A percentile compares a stretch with the other conserved stretches of the same genome.
These are phyloP conservation scores for Pseudopediastrum boryanum DNA, from an alignment of 139 green algal genomes.

Conservation along the genomic window DNA sequence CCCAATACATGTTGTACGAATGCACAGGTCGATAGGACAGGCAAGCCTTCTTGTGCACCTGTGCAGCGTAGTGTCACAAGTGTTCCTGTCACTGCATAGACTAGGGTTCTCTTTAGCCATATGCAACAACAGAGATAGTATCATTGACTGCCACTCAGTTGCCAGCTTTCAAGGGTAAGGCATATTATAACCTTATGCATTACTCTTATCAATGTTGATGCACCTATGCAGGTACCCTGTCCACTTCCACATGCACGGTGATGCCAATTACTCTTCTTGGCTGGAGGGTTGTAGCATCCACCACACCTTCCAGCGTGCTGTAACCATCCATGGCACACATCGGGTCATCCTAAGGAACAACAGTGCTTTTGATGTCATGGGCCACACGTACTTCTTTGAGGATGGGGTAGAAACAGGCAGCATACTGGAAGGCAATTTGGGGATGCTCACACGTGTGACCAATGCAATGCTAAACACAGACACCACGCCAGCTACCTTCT, in stretches of 20 bases:
- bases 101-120: too few relatives aligned
- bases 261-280: slow-evolving; percentile 40
- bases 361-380: slow-evolving; percentile 69
- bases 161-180: too few relatives aligned
- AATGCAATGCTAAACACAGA: slow-evolving; percentile 73
- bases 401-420: slow-evolving; percentile 69
- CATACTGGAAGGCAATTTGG: slow-evolving; percentile 67
- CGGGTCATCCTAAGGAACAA: slow-evolving; percentile 47
- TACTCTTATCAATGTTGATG: slow-evolving; percentile 31
- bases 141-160: too few relatives aligned
- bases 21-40: too few relatives aligned
- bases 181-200: too few relatives aligned
- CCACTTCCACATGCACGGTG: slow-evolving; percentile 78
- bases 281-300: slow-evolving; percentile 60
- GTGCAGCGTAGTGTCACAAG: too few relatives aligned
- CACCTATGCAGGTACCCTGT: slow-evolving; percentile 61
- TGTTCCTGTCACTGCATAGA: too few relatives aligned
- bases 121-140: too few relatives aligned
- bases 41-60: too few relatives aligned
- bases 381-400: slow-evolving; percentile 72
- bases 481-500: slow-evolving; percentile 78
- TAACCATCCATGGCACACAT: slow-evolving; percentile 72
- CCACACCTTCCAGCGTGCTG: slow-evolving; percentile 68
- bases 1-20: too few relatives aligned
- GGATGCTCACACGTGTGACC: slow-evolving; percentile 55